Evolutionary conservation across 306 rosid genomes (phyloP).

Genomic region (Senna siamea): DNA sequence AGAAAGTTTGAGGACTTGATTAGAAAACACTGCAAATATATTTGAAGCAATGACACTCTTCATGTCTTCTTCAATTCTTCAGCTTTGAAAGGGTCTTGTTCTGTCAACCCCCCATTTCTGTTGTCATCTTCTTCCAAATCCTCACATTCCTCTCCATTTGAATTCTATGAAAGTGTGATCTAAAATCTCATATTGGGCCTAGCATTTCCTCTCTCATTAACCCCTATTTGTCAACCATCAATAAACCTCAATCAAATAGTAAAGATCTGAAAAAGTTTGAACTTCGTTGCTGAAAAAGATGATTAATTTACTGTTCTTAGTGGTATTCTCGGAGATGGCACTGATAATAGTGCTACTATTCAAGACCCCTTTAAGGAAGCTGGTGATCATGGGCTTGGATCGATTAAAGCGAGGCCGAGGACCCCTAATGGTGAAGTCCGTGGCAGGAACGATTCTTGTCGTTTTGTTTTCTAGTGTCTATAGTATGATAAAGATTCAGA

Average conservation of each 20-base stretch:
- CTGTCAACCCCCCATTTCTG: slow-evolving; percentile 31
- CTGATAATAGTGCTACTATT: slow-evolving; percentile 60
- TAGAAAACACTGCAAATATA: slow-evolving; percentile 10
- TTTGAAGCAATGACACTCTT: neutral
- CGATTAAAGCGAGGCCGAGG: slow-evolving; percentile 85
- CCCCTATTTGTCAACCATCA: slow-evolving; percentile 13
- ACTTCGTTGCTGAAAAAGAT: slow-evolving; percentile 39
- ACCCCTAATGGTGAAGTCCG: slow-evolving; percentile 78
- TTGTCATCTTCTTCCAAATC: too few species aligned
- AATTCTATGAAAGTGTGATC: slow-evolving; percentile 36
- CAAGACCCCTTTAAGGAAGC: slow-evolving; percentile 87
- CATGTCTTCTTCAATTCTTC: slow-evolving; percentile 10
- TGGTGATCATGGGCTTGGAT: slow-evolving; percentile 72
- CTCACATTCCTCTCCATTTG: too few species aligned
- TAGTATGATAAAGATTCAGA: slow-evolving; percentile 63
- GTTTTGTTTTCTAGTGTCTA: slow-evolving; percentile 59
- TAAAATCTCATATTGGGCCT: slow-evolving; percentile 20
- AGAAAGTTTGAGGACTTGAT: slow-evolving; percentile 17
- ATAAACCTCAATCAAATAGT: neutral
- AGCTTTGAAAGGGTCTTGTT: neutral
- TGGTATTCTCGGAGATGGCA: slow-evolving; percentile 66
- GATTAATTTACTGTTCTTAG: slow-evolving; percentile 68
- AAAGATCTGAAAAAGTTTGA: slow-evolving; percentile 35
- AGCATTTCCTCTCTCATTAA: neutral
- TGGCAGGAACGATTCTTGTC: slow-evolving; percentile 60